Percentiles rank a stretch among this genome's conserved stretches.
Conservation (phyloP, 1,284 basidiomycete species). For the Tausonia pullulans region DNA sequence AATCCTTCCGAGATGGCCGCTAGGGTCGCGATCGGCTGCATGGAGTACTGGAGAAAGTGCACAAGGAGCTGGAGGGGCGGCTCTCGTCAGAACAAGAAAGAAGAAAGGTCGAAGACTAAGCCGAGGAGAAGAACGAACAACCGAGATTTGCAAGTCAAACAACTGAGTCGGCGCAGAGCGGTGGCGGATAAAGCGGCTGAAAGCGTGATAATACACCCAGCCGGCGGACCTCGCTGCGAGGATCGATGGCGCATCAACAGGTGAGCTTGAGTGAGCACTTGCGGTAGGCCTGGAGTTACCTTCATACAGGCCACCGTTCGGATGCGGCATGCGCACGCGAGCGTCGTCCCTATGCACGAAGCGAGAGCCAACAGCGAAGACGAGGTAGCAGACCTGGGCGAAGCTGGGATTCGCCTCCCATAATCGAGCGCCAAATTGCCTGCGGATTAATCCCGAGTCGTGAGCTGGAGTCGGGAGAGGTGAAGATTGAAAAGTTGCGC, state of each 20-base stretch:
- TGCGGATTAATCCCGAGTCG: background rate
- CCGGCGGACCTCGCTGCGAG: too few relatives aligned
- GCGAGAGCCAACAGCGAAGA: slow-evolving; percentile 9
- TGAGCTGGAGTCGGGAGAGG: too few relatives aligned
- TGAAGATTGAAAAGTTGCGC: background rate
- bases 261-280: background rate
- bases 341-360: slow-evolving; percentile 1
- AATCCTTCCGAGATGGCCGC: slow-evolving; percentile 10
- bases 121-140: background rate
- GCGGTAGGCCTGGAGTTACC: background rate
- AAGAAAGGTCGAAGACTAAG: too few relatives aligned
- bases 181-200: slow-evolving; percentile 14
- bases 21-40: slow-evolving; percentile 13
- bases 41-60: slow-evolving; percentile 9
- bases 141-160: slow-evolving; percentile 14
- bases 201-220: slow-evolving; percentile 4
- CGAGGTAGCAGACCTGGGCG: slow-evolving; percentile 11
- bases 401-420: slow-evolving; percentile 15
- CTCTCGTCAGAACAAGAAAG: too few relatives aligned
- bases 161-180: slow-evolving; percentile 15
- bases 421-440: slow-evolving; percentile 7
- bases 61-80: slow-evolving; percentile 5
- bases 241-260: too few relatives aligned
- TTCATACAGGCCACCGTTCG: too few relatives aligned
- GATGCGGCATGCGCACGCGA: slow-evolving; percentile 7